Evolutionary conservation across 2,329 filamentous ascomycete species (phyloP).

Genomic region (Botrytis deweyae): DNA sequence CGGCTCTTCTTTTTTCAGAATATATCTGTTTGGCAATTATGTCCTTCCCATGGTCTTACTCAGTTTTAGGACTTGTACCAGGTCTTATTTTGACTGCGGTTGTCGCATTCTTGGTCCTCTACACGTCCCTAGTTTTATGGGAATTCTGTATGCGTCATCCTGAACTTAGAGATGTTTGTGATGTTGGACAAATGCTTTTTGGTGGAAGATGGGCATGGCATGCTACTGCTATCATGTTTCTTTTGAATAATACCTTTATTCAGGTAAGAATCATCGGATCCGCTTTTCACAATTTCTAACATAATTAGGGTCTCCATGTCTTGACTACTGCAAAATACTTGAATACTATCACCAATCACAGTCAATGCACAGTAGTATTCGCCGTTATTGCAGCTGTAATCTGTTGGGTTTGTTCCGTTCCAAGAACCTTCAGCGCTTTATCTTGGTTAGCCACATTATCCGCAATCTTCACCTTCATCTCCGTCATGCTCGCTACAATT

Average conservation of each 20-base stretch:
- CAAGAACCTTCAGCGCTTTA: slow-evolving; percentile 79
- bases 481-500: slow-evolving; percentile 78
- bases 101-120: slow-evolving; percentile 75
- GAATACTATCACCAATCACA: slow-evolving; percentile 78
- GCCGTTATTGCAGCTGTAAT: slow-evolving; percentile 71
- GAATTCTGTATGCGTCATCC: slow-evolving; percentile 89
- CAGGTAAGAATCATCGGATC: slow-evolving; percentile 51
- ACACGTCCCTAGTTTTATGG: slow-evolving; percentile 72
- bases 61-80: slow-evolving; percentile 80
- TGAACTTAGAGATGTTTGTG: slow-evolving; percentile 88
- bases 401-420: slow-evolving; percentile 77
- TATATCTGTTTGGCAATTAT: slow-evolving; percentile 93
- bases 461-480: slow-evolving; percentile 86
- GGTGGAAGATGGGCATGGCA: slow-evolving; percentile 77
- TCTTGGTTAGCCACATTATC: slow-evolving; percentile 77
- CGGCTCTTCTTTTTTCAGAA: slow-evolving; percentile 86
- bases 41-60: slow-evolving; percentile 95
- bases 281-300: not conserved
- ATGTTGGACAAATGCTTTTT: slow-evolving; percentile 94
- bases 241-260: slow-evolving; percentile 92
- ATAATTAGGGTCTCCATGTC: slow-evolving; percentile 68
- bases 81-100: slow-evolving; percentile 80
- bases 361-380: slow-evolving; percentile 77
- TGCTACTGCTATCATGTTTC: slow-evolving; percentile 77
- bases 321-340: slow-evolving; percentile 83